phyloP scores from a whole-genome alignment of 306 rosid species.

The Mucuna pruriens region DNA sequence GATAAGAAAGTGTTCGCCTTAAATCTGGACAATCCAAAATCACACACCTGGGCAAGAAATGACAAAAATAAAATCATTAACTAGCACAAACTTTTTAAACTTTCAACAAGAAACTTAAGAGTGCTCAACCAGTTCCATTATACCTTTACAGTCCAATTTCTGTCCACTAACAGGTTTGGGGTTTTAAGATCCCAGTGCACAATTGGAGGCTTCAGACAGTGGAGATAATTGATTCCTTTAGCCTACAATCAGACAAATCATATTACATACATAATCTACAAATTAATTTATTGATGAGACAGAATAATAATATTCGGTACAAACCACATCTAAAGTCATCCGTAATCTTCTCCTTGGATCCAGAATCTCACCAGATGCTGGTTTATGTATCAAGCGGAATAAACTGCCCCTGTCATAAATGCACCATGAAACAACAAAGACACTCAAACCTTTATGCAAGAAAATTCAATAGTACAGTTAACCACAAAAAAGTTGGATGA shows the following conservation, averaged over 20 bases:
- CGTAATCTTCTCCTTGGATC: constrained; percentile 87
- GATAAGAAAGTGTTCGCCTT: constrained; percentile 90
- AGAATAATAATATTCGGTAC: constrained; percentile 38
- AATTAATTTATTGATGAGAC: neutral
- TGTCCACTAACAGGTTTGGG: constrained; percentile 90
- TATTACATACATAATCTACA: constrained; percentile 9
- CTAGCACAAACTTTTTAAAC: neutral
- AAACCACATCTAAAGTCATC: constrained; percentile 90
- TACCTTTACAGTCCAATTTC: constrained; percentile 96
- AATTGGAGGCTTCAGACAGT: constrained; percentile 84
- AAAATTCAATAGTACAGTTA: neutral
- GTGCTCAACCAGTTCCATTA: neutral
- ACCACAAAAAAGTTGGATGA: neutral
- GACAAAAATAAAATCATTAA: constrained; percentile 3
- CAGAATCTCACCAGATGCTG: constrained; percentile 75
- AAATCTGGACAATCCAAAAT: constrained; percentile 96
- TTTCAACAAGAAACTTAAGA: constrained; percentile 10
- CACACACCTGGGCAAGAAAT: constrained; percentile 70
- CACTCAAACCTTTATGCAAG: neutral
- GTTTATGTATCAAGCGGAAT: constrained; percentile 86
- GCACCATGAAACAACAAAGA: constrained; percentile 35
- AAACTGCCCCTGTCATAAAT: constrained; percentile 78
- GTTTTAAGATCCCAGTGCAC: constrained; percentile 99
- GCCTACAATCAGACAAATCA: constrained; percentile 61
- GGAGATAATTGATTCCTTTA: constrained; percentile 95